These are phyloP conservation scores for Elsinoe perseae DNA, from an alignment of 2,329 filamentous ascomycete genomes.

Conservation along the genomic window DNA sequence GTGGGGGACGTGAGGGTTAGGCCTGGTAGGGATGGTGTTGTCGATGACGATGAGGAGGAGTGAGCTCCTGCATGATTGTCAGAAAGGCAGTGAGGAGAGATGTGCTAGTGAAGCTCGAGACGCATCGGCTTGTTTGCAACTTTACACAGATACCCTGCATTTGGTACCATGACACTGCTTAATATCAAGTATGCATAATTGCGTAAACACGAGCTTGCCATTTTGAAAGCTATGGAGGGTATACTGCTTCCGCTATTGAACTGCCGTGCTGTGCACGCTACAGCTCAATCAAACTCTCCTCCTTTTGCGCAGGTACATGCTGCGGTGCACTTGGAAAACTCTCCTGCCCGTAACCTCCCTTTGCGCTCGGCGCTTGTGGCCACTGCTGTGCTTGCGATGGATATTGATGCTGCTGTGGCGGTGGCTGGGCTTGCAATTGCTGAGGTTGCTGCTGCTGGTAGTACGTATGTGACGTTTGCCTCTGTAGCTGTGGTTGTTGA, in stretches of 20 bases:
- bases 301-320: slow-evolving; percentile 26
- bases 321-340: slow-evolving; percentile 29
- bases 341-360: slow-evolving; percentile 29
- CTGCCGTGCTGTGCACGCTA: too few relatives aligned
- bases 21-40: background rate
- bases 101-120: too few relatives aligned
- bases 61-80: too few relatives aligned
- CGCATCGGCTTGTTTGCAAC: background rate
- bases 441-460: slow-evolving; percentile 22
- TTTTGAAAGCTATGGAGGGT: background rate
- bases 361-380: slow-evolving; percentile 28
- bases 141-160: background rate
- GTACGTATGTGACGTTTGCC: slow-evolving; percentile 19
- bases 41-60: background rate
- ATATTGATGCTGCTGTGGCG: slow-evolving; percentile 19
- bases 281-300: slow-evolving; percentile 32
- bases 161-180: background rate
- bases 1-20: slow-evolving; percentile 18
- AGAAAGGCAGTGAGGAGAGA: too few relatives aligned
- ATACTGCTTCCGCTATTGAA: background rate
- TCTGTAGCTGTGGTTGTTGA: slow-evolving; percentile 24
- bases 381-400: slow-evolving; percentile 24
- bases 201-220: background rate
- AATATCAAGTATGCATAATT: background rate
- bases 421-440: slow-evolving; percentile 16